A percentile compares a stretch with the other conserved stretches of the same genome.
These are phyloP conservation scores for Plasmodium relictum DNA, from an alignment of 169 alveolate genomes.

Conservation along the genomic window DNA sequence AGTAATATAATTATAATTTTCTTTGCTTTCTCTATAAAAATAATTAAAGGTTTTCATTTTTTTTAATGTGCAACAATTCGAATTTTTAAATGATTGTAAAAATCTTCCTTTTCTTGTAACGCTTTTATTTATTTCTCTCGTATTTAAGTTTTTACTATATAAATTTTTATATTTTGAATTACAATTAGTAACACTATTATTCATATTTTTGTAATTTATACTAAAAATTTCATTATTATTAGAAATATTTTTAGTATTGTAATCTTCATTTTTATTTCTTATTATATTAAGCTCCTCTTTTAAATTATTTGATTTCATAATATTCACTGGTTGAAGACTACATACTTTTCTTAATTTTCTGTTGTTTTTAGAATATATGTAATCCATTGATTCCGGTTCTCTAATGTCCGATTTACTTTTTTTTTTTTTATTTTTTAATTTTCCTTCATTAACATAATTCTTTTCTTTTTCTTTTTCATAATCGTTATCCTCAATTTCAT, in stretches of 20 bases:
- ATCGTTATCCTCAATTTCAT: not conserved
- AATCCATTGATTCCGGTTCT: not conserved
- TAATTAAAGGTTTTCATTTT: not conserved
- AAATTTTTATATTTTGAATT: not conserved
- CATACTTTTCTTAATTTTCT: not conserved
- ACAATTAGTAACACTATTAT: not conserved
- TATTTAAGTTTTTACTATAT: slow-evolving; percentile 1
- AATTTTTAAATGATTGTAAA: slow-evolving; percentile 4
- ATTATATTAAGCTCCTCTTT: not conserved
- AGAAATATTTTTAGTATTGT: not conserved
- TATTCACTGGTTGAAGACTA: not conserved
- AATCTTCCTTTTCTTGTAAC: slow-evolving; percentile 2
- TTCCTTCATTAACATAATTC: not conserved
- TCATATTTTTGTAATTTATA: not conserved
- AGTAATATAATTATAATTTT: not conserved
- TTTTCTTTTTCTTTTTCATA: not conserved
- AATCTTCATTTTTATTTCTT: not conserved
- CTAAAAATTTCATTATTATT: not conserved
- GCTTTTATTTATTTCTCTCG: slow-evolving; percentile 29
- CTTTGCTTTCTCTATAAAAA: not conserved
- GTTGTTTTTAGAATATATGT: not conserved
- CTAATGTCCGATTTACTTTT: not conserved
- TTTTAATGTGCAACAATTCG: not conserved
- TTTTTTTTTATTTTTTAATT: not conserved
- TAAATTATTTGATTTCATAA: not conserved